Evolutionary conservation across 805 yeast genomes (phyloP).

Genomic region (Wickerhamomyces tratensis): DNA sequence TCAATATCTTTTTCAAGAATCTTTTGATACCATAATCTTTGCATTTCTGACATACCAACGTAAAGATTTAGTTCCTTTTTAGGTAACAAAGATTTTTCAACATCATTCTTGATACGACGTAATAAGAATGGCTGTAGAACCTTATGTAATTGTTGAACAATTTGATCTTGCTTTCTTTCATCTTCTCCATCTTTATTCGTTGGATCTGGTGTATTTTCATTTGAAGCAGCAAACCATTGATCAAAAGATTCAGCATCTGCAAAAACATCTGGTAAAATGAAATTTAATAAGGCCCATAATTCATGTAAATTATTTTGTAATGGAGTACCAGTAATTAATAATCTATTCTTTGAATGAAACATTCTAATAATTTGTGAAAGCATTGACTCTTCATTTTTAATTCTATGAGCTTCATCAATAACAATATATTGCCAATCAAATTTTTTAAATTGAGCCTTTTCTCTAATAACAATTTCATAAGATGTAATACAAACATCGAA

Average conservation of each 20-base stretch:
- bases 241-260: constrained; percentile 67
- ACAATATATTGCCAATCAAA: constrained; percentile 70
- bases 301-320: constrained; percentile 73
- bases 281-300: constrained; percentile 72
- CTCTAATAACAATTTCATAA: constrained; percentile 69
- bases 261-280: constrained; percentile 70
- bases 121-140: constrained; percentile 67
- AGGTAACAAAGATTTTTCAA: constrained; percentile 70
- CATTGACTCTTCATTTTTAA: constrained; percentile 67
- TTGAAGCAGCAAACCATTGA: constrained; percentile 48
- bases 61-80: constrained; percentile 68
- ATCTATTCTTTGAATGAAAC: constrained; percentile 60
- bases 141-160: constrained; percentile 64
- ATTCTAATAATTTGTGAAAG: constrained; percentile 66
- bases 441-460: constrained; percentile 56
- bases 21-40: constrained; percentile 67
- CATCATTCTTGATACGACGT: constrained; percentile 72
- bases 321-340: constrained; percentile 77
- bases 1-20: constrained; percentile 72
- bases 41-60: constrained; percentile 73
- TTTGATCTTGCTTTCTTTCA: constrained; percentile 30
- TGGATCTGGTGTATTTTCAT: constrained; percentile 18
- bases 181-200: constrained; percentile 28
- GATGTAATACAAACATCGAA: constrained; percentile 68
- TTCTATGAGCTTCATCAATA: constrained; percentile 79